phyloP scores from a whole-genome alignment of 176 grass and related monocot genomes.

The Chrysopogon serrulatus region DNA sequence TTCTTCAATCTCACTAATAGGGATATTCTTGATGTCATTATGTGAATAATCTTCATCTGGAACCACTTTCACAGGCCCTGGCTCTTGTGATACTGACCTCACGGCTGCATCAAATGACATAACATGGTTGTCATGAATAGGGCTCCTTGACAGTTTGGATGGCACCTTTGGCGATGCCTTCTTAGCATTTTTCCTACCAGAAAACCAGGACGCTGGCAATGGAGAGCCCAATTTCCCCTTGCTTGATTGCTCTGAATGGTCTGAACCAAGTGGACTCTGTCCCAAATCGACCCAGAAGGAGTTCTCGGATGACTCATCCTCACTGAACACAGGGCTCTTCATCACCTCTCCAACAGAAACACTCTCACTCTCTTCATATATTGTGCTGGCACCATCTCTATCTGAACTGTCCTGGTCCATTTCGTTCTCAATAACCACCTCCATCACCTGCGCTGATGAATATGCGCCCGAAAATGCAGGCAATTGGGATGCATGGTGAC shows the following conservation, averaged over 20 bases:
- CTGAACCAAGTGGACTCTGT: conserved; percentile 77
- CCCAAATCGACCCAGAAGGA: conserved; percentile 99
- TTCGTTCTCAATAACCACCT: conserved; percentile 84
- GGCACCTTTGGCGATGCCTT: conserved; percentile 47
- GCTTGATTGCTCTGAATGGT: conserved; percentile 62
- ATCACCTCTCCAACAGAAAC: conserved; percentile 89
- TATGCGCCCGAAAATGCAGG: conserved; percentile 92
- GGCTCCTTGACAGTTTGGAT: conserved; percentile 63
- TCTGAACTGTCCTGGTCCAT: conserved; percentile 91
- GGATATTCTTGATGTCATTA: conserved; percentile 41
- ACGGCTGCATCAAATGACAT: conserved; percentile 96
- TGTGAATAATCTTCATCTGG: conserved; percentile 39
- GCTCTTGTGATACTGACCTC: conserved; percentile 75
- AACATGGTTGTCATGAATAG: conserved; percentile 69
- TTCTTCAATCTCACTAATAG: conserved; percentile 87
- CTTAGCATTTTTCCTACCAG: conserved; percentile 62
- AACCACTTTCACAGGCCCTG: conserved; percentile 50
- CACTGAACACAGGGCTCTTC: conserved; percentile 98
- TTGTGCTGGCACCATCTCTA: conserved; percentile 87
- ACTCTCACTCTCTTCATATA: conserved; percentile 96
- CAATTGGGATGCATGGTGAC: conserved; percentile 63
- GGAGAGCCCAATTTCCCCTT: conserved; percentile 86
- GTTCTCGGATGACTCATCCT: conserved; percentile 82
- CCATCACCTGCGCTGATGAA: conserved; percentile 84
- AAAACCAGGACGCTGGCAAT: conserved; percentile 82